Base-by-base conservation (phyloP, 2,329 filamentous ascomycete genomes). In the Macrophomina tecta region DNA sequence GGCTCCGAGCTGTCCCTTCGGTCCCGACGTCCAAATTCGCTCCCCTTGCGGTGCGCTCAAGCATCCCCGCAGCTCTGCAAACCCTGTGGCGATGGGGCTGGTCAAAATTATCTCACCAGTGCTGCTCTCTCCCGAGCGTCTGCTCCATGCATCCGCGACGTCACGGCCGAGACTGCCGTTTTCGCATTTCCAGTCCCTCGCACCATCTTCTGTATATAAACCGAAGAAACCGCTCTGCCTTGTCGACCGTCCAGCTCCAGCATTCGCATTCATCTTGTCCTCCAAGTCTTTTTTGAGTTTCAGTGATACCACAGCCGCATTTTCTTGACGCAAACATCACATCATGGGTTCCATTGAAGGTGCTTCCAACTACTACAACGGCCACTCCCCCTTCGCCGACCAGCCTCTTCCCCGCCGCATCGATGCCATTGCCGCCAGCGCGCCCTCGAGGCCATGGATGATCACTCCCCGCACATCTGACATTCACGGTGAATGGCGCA, bases 271-370 rank as follows among this genome's bases (percentile, higher is more conserved):
- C 30, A 6, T 61, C 40, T 32, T 61, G 32, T 38, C 38, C 34
- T 38, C 8, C 32, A 9, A 46, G 30, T 9, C 23, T 23, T 23
- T 36, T 30, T 48, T 40, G 14, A 61, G 52, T 46, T 61, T 61
- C 40, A 32, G 56, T 61, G 56, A 46, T 52, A 63, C 45, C 46
- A 52, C 60, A 3, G 11, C 46, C 12, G n/a, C 45, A 5, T 51
- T 63, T 63, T 32, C 14, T 32, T 14, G 38, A 14, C 38, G 8
- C 38, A 14, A 49, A 30, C 18, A 16, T 40, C 48, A 8, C 48
- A 51, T 5, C 53, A 65, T 65, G 64, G 64, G 64, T n/a, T 62
- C 64, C 55, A 38, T 62, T 53, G 46, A 56, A 53, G n/a, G 23
- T 2, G 30, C 34, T 18, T 62, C 55, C 36, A 52, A 42, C 12